Base-by-base conservation (phyloP, 2,329 filamentous ascomycete species). In the Arthrobotrys sphaeroides region DNA sequence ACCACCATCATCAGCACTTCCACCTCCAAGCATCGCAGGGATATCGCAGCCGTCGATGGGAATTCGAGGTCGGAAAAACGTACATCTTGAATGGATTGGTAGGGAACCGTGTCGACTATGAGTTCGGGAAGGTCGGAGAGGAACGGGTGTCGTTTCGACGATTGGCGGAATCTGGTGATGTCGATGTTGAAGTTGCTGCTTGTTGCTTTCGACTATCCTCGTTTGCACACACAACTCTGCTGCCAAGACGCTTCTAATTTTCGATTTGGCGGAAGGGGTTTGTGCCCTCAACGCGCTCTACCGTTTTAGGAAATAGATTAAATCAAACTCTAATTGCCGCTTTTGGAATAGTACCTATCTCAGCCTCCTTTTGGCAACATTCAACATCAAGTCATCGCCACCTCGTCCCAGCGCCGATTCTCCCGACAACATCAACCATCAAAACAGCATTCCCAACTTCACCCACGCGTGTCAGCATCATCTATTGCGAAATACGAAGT, bases 1-100 rank as follows among this genome's bases (percentile, higher is more conserved):
- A 66, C 55, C 12, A 53, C 12, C 47, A 70, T 40, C 45, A 59
- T 77, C 53, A 77, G 81, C 10, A 24, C 55, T 84, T 76, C 77
- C 20, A 73, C 67, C 67, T 36, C 31, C 55, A 33, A 55, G 9
- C 47, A 33, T 65, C 36, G 49, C 26, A 26, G 36, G 26, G 16
- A 49, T 59, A 16, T 22, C 20, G 59, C 28, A 53, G 33, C 49
- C 22, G 45, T 36, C 33, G 57, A 70, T 16, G 13, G 33, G 18
- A 43, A 68, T 55, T 33, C 31, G 12, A 47, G 18, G 31, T 51
- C 24, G 53, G 38, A 16, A 64, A 73, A 76, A 75, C 72, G 72
- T 75, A 75, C 72, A 75, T 75, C 64, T 75, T 75, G 72, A 69
- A 68, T 75, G 42, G 31, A n/a, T 75, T 49, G 64, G 62, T 57